Evolutionary conservation across 345 rosid species (phyloP), one percentile per base, ranked within the genome.

Genomic region (Gossypium rotundifolium): DNA sequence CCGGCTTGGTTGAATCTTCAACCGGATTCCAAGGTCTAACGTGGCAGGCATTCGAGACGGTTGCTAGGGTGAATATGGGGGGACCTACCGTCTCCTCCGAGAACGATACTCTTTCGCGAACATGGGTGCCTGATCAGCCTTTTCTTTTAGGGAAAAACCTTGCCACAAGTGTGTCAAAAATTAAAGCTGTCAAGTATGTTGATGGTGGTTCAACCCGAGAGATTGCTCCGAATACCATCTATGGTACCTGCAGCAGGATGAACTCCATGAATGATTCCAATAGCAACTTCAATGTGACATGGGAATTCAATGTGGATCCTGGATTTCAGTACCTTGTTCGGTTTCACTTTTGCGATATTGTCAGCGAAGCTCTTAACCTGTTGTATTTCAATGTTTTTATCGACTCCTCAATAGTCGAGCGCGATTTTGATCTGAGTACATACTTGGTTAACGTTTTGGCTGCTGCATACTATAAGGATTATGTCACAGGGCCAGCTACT

Each of bases 61-160:
- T 87, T 58, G 69, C 80, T 77, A 89, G 98, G 78, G 85, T 92
- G 74, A 94, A 94, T 80, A 92, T 94, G 98, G 98, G 98, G 2
- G 98, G 98, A 52, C 77, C 88, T 0, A 54, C 74, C 2, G 80
- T 94, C 53, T 78, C 90, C 14, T 77, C 77, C 23, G 70, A 20
- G n/a, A 87, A 85, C 61, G 98, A 94, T 77, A 84, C 93, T 18
- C 92, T 94, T 45, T 82, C 87, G 72, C 84, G 98, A 73, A 92
- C 84, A 79, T 94, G 98, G 98, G 83, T 86, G 73, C 83, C 92
- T 1, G 98, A 91, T 71, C 76, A 78, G 7, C 76, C 42, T 66
- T 92, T 79, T 80, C 81, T 87, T 3, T 18, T 75, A 0, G 70
- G 75, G 18, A 42, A 63, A 49, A 87, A 85, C 78, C 76, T 86